Conservation (phyloP, 495 filamentous ascomycete species). For the Neurospora sp. region DNA sequence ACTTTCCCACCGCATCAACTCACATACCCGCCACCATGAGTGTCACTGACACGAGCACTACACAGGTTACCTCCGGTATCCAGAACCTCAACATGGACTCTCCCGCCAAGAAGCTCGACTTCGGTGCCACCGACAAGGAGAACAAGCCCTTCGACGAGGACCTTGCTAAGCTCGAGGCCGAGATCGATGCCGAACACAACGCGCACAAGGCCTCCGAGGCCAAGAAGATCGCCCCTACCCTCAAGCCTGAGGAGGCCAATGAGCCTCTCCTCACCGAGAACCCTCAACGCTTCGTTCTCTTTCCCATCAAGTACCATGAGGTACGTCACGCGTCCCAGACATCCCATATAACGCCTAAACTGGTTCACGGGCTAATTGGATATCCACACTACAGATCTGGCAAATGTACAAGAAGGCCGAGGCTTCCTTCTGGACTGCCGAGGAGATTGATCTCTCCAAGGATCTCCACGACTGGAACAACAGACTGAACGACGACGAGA, state of each 20-base stretch:
- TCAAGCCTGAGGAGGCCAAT: constrained; percentile 62
- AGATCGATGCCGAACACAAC: constrained; percentile 40
- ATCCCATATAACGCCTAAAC: constrained; percentile 52
- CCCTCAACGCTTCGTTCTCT: constrained; percentile 90
- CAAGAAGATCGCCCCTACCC: constrained; percentile 46
- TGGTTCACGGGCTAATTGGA: constrained; percentile 30
- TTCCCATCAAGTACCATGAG: constrained; percentile 99
- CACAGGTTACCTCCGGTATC: constrained; percentile 72
- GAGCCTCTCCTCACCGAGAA: constrained; percentile 96
- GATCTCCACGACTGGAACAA: constrained; percentile 99
- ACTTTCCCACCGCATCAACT: constrained; percentile 6
- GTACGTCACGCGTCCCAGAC: constrained; percentile 49
- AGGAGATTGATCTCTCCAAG: constrained; percentile 98
- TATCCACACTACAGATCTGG: constrained; percentile 63
- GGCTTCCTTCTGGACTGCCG: constrained; percentile 98
- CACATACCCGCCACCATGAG: neutral
- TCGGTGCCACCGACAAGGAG: constrained; percentile 66
- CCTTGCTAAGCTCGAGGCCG: constrained; percentile 43
- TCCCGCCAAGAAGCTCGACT: constrained; percentile 80
- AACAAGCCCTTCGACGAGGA: constrained; percentile 56
- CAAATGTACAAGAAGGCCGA: constrained; percentile 99
- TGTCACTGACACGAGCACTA: constrained; percentile 27
- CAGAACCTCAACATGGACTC: constrained; percentile 90
- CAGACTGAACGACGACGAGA: constrained; percentile 89
- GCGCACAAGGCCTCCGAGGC: constrained; percentile 37